Percentiles rank a stretch among this genome's conserved stretches.
phyloP scores from a whole-genome alignment of 371 early-diverging fungal genomes.

The Rhizopus sp. region DNA sequence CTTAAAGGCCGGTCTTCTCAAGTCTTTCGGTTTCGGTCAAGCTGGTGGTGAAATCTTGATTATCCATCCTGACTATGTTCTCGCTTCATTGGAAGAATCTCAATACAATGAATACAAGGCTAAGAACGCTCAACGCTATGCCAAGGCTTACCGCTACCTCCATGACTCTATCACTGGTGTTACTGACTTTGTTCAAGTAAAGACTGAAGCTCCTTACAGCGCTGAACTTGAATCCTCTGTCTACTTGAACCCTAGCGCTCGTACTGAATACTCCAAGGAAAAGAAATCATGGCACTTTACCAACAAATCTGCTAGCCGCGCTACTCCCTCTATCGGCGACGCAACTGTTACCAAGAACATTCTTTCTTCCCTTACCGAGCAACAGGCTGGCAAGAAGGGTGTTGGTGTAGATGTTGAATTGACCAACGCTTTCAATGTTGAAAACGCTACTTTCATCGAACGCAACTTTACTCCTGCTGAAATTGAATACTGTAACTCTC shows the following conservation, averaged over 20 bases:
- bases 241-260: constrained; percentile 90
- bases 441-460: constrained; percentile 84
- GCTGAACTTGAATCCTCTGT: constrained; percentile 84
- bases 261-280: constrained; percentile 79
- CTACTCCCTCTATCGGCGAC: constrained; percentile 47
- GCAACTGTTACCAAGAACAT: constrained; percentile 65
- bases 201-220: constrained; percentile 88
- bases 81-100: constrained; percentile 75
- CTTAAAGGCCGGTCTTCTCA: constrained; percentile 91
- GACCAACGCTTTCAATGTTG: constrained; percentile 76
- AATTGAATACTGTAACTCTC: constrained; percentile 76
- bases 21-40: constrained; percentile 97
- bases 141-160: constrained; percentile 88
- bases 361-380: constrained; percentile 56
- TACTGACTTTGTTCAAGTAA: constrained; percentile 86
- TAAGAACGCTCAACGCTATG: constrained; percentile 76
- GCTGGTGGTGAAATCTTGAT: constrained; percentile 93
- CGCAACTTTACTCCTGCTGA: constrained; percentile 90
- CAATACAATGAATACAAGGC: constrained; percentile 75
- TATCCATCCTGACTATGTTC: constrained; percentile 90
- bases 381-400: constrained; percentile 65
- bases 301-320: constrained; percentile 46
- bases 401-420: constrained; percentile 95
- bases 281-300: constrained; percentile 79
- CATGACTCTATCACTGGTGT: constrained; percentile 92